Conservation (phyloP, 768 basidiomycete genomes). For the Trametes sanguinea region DNA sequence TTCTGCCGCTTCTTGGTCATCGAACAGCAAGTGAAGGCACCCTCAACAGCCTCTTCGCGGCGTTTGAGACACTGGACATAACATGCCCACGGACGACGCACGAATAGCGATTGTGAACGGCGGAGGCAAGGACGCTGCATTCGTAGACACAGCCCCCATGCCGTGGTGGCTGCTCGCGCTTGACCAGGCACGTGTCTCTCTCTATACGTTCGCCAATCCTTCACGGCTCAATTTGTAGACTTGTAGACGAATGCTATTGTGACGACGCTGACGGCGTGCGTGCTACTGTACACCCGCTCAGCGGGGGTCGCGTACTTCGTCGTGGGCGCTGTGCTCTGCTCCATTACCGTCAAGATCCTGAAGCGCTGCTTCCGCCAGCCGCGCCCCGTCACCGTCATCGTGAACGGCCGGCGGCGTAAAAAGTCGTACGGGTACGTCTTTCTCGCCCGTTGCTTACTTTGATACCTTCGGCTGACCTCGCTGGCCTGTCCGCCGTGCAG, state of each 20-base stretch:
- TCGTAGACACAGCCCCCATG: neutral
- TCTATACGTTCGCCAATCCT: neutral
- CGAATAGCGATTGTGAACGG: neutral
- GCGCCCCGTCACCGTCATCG: constrained; percentile 46
- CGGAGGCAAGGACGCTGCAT: neutral
- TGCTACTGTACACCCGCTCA: constrained; percentile 62
- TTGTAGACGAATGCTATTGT: constrained; percentile 60
- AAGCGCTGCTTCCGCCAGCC: constrained; percentile 66
- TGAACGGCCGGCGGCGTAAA: constrained; percentile 42
- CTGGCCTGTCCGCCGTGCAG: constrained; percentile 37
- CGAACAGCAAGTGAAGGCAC: too few species aligned
- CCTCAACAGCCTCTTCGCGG: too few species aligned
- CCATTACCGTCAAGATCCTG: constrained; percentile 57
- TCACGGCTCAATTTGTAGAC: constrained; percentile 9
- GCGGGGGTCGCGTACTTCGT: constrained; percentile 62
- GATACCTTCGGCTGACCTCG: too few species aligned
- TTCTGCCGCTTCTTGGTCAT: too few species aligned
- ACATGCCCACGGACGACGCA: neutral
- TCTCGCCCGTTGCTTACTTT: too few species aligned
- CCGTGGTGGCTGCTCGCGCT: constrained; percentile 19
- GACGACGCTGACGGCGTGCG: constrained; percentile 48
- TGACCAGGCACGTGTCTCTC: constrained; percentile 13
- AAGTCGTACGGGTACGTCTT: constrained; percentile 64
- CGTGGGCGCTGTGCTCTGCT: constrained; percentile 57
- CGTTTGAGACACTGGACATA: too few species aligned